Evolutionary conservation across 1,139 yeast species (phyloP), one percentile per base, ranked within the genome.

Genomic region (Hansenula lynferdii): DNA sequence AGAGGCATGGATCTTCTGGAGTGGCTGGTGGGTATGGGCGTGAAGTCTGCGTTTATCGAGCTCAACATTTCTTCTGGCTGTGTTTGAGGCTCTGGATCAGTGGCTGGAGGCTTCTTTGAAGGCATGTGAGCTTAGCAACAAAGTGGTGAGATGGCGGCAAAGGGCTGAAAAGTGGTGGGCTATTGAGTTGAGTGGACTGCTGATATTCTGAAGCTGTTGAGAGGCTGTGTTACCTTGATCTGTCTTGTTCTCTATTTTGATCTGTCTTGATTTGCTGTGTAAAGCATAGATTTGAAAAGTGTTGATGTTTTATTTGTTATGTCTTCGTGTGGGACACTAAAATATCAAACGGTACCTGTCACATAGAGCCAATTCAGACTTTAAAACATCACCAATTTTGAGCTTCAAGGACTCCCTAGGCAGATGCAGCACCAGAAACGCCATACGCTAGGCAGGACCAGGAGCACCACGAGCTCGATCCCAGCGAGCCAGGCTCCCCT

Each of bases 391-490:
- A 24, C 5, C 26, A 17, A 21, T 3, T 14, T 22, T 10, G 10
- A 30, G 19, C 16, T 17, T 4, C 12, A 33, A 4, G 34, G 17
- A 14, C 18, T 24, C 4, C 35, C 34, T 14, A 29, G 47, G 8
- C 24, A 21, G 5, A 21, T 22, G 15, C 14, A 30, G 19, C 16
- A 27, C 3, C 12, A 33, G 4, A 34, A 21, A 14, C 18, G 24
- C 4, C 35, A 37, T 14, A 29, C 49, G 8, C 20, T 40, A 28
- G 36, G 40, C 10, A 39, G 49, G 17, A 43, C 49, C 20, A 34
- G 44, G 16, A 34, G 16, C 14, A 23, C 14, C 14, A 35, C 34
- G 26, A 14, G 12, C 26, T 32, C 36, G 5, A 28, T 29, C 9
- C 29, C 30, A 14, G 34, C 14, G 31, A 38, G 14, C 21, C 21